Evolutionary conservation across 108 stramenopile species (phyloP).

Genomic region (Skeletonema marinoi): DNA sequence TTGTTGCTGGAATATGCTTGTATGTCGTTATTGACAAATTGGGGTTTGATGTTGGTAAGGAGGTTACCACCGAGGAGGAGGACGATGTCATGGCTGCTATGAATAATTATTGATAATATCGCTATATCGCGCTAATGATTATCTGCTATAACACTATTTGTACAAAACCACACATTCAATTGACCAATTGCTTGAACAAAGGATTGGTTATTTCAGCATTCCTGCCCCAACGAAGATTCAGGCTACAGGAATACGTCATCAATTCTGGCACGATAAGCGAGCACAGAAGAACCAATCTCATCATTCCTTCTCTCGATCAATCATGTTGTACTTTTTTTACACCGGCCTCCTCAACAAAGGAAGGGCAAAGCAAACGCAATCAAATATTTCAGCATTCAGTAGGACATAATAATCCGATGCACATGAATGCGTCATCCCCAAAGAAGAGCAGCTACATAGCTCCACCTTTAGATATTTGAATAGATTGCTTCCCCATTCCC

Average conservation of each 20-base stretch:
- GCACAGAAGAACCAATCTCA: background rate
- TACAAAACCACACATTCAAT: background rate
- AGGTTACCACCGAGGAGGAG: background rate
- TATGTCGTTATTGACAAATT: slow-evolving; percentile 47
- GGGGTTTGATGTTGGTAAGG: slow-evolving; percentile 44
- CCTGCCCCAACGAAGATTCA: background rate
- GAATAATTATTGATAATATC: background rate
- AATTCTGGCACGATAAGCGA: slow-evolving; percentile 16
- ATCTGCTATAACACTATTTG: slow-evolving; percentile 2
- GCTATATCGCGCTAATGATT: background rate
- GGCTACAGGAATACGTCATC: slow-evolving; percentile 26
- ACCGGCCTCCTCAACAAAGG: background rate
- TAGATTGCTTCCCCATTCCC: background rate
- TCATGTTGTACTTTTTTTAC: background rate
- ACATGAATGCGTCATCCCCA: background rate
- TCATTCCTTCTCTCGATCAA: background rate
- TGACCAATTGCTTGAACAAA: background rate
- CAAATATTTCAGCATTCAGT: slow-evolving; percentile 1
- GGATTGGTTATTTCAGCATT: slow-evolving; percentile 20
- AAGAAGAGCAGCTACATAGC: background rate
- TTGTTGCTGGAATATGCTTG: slow-evolving; percentile 72
- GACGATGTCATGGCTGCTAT: slow-evolving; percentile 9
- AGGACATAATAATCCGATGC: background rate
- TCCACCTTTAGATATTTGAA: background rate
- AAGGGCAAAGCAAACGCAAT: background rate